phyloP scores from a whole-genome alignment of 2,329 filamentous ascomycete genomes.

The Rutstroemia sp. region DNA sequence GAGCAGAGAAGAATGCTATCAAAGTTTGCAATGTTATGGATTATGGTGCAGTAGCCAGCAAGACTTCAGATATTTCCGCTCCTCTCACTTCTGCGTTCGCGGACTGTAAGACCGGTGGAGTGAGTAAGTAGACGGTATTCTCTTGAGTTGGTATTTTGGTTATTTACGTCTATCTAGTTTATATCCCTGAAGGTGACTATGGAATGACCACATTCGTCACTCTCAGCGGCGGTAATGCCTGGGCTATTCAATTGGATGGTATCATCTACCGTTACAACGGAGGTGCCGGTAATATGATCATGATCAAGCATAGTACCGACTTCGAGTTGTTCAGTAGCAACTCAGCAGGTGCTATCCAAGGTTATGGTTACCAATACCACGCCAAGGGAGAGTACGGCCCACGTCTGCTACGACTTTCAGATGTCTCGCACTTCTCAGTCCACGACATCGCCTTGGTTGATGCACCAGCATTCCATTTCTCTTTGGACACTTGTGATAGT shows the following conservation, averaged over 20 bases:
- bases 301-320: constrained; percentile 40
- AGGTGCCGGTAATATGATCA: constrained; percentile 44
- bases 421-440: constrained; percentile 19
- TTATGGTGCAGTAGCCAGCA: constrained; percentile 45
- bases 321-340: constrained; percentile 48
- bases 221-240: constrained; percentile 38
- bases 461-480: constrained; percentile 34
- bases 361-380: constrained; percentile 43
- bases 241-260: constrained; percentile 46
- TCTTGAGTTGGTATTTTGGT: neutral
- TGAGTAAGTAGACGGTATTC: constrained; percentile 22
- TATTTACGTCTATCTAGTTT: constrained; percentile 12
- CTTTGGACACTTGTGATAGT: constrained; percentile 41
- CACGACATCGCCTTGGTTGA: constrained; percentile 24
- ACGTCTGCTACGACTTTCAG: constrained; percentile 16
- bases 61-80: constrained; percentile 43
- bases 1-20: constrained; percentile 33
- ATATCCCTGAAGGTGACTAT: constrained; percentile 32
- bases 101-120: constrained; percentile 43
- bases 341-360: constrained; percentile 44
- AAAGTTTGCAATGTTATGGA: constrained; percentile 45
- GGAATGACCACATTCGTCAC: constrained; percentile 43
- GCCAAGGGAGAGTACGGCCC: constrained; percentile 29
- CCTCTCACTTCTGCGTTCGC: constrained; percentile 41
- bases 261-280: constrained; percentile 42